Conservation (phyloP, 768 basidiomycete genomes). For the Leccinum imitatum region DNA sequence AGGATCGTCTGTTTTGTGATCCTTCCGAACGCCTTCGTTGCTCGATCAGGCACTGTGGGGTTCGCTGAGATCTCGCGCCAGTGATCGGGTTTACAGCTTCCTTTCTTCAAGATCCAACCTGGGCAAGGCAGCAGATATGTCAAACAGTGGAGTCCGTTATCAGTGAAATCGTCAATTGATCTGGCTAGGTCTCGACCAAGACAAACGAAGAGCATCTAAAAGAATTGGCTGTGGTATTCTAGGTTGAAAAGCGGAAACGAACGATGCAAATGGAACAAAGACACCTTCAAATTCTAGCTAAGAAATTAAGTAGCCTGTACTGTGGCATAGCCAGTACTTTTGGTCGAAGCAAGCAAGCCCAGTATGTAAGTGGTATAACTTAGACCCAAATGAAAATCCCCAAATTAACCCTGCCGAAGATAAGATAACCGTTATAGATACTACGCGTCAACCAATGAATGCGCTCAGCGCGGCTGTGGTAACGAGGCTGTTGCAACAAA, state of each 20-base stretch:
- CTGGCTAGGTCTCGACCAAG: constrained; percentile 10
- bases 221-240: constrained; percentile 8
- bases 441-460: constrained; percentile 13
- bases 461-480: constrained; percentile 25
- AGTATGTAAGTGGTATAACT: constrained; percentile 26
- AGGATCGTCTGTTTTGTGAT: constrained; percentile 10
- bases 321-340: constrained; percentile 26
- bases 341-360: constrained; percentile 8
- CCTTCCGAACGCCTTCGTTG: constrained; percentile 11
- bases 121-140: neutral
- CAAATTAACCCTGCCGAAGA: constrained; percentile 24
- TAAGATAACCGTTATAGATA: constrained; percentile 21
- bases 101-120: constrained; percentile 2
- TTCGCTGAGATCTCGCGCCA: constrained; percentile 29
- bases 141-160: constrained; percentile 8
- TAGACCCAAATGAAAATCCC: constrained; percentile 22
- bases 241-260: constrained; percentile 10
- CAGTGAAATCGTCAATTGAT: constrained; percentile 13
- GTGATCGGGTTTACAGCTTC: constrained; percentile 7
- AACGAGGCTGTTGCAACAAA: constrained; percentile 5
- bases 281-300: constrained; percentile 6
- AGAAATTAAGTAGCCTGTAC: constrained; percentile 16
- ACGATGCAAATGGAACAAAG: constrained; percentile 17
- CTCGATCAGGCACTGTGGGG: constrained; percentile 12
- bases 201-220: constrained; percentile 1